Evolutionary conservation across 2,329 filamentous ascomycete species (phyloP).

Genomic region (Pseudofabraea citricarpa): DNA sequence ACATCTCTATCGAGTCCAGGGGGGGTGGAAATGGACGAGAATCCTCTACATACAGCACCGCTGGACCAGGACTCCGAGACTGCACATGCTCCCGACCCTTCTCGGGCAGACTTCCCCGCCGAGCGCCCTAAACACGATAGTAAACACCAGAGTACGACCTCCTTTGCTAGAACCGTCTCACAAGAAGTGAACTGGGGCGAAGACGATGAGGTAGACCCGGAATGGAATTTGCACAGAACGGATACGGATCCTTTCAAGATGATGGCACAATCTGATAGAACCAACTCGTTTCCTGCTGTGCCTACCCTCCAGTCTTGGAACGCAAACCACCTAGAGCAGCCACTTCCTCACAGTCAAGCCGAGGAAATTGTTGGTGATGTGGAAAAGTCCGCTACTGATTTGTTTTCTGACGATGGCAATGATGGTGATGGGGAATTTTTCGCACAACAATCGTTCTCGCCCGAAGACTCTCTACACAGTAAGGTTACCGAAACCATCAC

Average conservation of each 20-base stretch:
- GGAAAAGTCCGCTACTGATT: constrained; percentile 33
- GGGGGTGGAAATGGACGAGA: constrained; percentile 22
- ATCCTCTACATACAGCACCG: constrained; percentile 14
- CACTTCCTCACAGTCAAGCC: constrained; percentile 44
- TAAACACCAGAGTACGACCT: constrained; percentile 56
- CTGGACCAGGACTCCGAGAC: constrained; percentile 5
- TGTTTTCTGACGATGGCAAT: constrained; percentile 31
- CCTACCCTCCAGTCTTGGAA: constrained; percentile 35
- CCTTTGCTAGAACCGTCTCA: constrained; percentile 60
- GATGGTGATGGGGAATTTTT: constrained; percentile 42
- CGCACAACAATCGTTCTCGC: constrained; percentile 21
- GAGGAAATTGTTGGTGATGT: constrained; percentile 47
- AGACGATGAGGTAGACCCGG: constrained; percentile 45
- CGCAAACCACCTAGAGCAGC: constrained; percentile 28
- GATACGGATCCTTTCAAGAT: constrained; percentile 55
- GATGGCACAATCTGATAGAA: constrained; percentile 51
- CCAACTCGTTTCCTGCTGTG: constrained; percentile 59
- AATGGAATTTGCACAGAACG: constrained; percentile 48
- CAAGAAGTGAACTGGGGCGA: constrained; percentile 57
- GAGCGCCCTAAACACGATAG: constrained; percentile 29
- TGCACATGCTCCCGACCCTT: constrained; percentile 4
- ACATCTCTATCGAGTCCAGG: constrained; percentile 21
- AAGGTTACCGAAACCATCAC: not conserved
- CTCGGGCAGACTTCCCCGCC: constrained; percentile 17
- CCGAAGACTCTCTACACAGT: too few relatives aligned